These are phyloP conservation scores for Septoria petroselini DNA, from an alignment of 2,329 filamentous ascomycete genomes.

Conservation along the genomic window DNA sequence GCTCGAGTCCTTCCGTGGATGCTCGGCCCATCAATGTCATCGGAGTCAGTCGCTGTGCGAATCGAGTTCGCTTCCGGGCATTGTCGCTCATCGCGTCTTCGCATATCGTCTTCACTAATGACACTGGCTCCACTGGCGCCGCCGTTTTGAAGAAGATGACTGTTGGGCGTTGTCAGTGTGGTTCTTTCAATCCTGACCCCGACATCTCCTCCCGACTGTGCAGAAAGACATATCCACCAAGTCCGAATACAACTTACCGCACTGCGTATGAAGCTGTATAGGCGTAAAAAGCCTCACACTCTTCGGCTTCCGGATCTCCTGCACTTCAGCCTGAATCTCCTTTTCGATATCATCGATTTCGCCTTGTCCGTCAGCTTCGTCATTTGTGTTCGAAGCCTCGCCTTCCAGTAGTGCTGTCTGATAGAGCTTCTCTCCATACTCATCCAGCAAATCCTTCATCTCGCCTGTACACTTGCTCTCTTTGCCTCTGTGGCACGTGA, in stretches of 20 bases:
- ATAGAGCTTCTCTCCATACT: conserved; percentile 64
- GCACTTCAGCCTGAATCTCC: conserved; percentile 69
- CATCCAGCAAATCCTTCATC: conserved; percentile 58
- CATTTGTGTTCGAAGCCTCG: conserved; percentile 37
- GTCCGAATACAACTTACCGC: too few species aligned
- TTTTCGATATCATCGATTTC: conserved; percentile 63
- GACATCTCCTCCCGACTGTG: too few species aligned
- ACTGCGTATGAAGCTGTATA: conserved; percentile 55
- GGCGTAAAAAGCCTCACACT: conserved; percentile 52
- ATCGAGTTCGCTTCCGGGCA: conserved; percentile 54
- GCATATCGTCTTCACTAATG: conserved; percentile 59
- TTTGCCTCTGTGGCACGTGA: conserved; percentile 70
- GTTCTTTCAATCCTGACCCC: not conserved
- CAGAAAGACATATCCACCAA: too few species aligned
- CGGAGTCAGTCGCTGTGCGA: conserved; percentile 59
- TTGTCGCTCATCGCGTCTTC: conserved; percentile 52
- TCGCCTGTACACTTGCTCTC: conserved; percentile 68
- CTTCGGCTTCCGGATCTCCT: conserved; percentile 55
- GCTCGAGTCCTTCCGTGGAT: conserved; percentile 64
- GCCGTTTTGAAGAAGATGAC: conserved; percentile 59
- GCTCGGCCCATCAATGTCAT: conserved; percentile 62
- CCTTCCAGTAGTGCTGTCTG: conserved; percentile 38
- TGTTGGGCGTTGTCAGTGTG: conserved; percentile 33
- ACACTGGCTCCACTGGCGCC: conserved; percentile 57
- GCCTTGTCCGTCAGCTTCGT: conserved; percentile 39